A percentile compares a stretch with the other conserved stretches of the same genome.
Evolutionary conservation across 148 eudicot species (phyloP).

Genomic region (Hydrangea macrophylla): DNA sequence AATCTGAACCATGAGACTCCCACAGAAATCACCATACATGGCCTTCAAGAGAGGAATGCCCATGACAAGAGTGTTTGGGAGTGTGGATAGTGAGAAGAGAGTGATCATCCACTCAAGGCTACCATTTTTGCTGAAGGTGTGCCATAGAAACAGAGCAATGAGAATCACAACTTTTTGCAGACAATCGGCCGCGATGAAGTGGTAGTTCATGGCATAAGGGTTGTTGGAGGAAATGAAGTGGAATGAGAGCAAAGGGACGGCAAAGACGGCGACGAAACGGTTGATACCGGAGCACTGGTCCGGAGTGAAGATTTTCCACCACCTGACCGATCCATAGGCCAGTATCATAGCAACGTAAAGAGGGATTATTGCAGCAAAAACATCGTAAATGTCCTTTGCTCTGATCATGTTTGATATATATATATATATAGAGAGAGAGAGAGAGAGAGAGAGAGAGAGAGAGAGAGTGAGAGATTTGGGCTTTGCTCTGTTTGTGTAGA

Average conservation of each 20-base stretch:
- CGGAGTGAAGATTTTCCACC: conserved; percentile 99
- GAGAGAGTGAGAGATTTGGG: too few species aligned
- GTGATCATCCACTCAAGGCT: conserved; percentile 91
- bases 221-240: conserved; percentile 87
- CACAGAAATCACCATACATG: conserved; percentile 89
- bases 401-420: conserved; percentile 70
- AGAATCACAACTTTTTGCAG: conserved; percentile 78
- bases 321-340: conserved; percentile 88
- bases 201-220: conserved; percentile 88
- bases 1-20: conserved; percentile 82
- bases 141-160: conserved; percentile 63
- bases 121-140: conserved; percentile 50
- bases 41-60: conserved; percentile 83
- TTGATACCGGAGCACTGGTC: conserved; percentile 98
- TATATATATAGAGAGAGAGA: too few species aligned
- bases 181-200: conserved; percentile 81
- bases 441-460: too few species aligned
- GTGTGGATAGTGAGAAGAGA: conserved; percentile 76
- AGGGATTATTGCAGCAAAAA: conserved; percentile 79
- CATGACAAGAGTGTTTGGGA: conserved; percentile 95
- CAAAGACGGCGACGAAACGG: conserved; percentile 91
- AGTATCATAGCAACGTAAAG: conserved; percentile 88
- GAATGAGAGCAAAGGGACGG: conserved; percentile 85
- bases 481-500: too few species aligned
- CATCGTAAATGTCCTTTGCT: conserved; percentile 86